A percentile compares a stretch with the other conserved stretches of the same genome.
phyloP scores from a whole-genome alignment of 805 yeast species.

The Metschnikowia shivogae region DNA sequence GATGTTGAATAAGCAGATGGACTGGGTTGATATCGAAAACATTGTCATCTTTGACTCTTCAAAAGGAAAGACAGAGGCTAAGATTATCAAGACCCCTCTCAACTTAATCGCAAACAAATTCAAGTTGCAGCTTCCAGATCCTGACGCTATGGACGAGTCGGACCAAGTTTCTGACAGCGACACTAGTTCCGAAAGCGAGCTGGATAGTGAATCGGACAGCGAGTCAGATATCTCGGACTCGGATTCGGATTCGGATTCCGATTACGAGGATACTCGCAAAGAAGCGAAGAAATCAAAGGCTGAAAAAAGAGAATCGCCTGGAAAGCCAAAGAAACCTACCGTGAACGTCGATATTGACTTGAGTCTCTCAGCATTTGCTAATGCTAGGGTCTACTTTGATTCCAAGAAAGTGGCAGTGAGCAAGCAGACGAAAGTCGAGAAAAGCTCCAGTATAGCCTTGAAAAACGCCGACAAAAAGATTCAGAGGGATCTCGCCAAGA shows the following conservation, averaged over 20 bases:
- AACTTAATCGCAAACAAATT: conserved; percentile 67
- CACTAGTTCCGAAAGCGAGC: no score
- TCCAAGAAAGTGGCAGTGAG: conserved; percentile 69
- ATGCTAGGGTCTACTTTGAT: conserved; percentile 78
- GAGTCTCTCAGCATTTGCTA: conserved; percentile 75
- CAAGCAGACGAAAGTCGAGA: conserved; percentile 76
- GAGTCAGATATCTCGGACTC: conserved; percentile 29
- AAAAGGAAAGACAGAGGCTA: conserved; percentile 62
- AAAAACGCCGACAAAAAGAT: conserved; percentile 80
- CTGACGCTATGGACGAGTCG: conserved; percentile 29
- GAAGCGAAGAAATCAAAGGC: conserved; percentile 12
- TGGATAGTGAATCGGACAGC: conserved; percentile 15
- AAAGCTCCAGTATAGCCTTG: conserved; percentile 71
- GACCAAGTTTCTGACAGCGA: conserved; percentile 25
- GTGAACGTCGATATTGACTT: conserved; percentile 65
- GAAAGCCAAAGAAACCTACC: conserved; percentile 10
- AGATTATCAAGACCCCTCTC: conserved; percentile 59
- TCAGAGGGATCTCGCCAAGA: conserved; percentile 62
- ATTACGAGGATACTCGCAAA: conserved; percentile 17
- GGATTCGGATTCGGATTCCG: conserved; percentile 27
- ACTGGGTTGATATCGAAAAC: conserved; percentile 86
- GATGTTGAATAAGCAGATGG: conserved; percentile 79
- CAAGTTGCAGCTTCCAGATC: conserved; percentile 49
- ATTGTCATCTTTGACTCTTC: conserved; percentile 65
- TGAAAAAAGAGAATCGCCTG: conserved; percentile 10